Conservation (phyloP, 2,329 filamentous ascomycete species). For the Ophiostoma tasmaniense region DNA sequence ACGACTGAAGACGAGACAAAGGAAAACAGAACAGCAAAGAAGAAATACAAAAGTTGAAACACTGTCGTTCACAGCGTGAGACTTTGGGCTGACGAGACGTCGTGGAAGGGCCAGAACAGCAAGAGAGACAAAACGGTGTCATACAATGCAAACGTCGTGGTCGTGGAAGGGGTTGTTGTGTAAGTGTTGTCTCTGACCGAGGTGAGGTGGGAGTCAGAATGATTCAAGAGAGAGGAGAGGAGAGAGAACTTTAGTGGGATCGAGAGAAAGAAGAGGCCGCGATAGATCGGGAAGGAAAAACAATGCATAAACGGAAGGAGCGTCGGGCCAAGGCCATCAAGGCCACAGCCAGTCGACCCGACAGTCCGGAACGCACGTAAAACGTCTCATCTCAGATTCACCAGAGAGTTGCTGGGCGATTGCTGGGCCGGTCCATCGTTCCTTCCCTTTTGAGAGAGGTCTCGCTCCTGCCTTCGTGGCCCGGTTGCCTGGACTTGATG, state of each 20-base stretch:
- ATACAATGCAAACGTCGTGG: slow-evolving; percentile 4
- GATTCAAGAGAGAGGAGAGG: not conserved
- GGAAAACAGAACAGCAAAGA: not conserved
- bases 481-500: not conserved
- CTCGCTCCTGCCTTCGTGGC: not conserved
- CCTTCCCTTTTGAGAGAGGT: not conserved
- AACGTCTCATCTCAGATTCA: not conserved
- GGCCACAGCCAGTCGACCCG: not conserved
- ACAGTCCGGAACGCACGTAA: not conserved
- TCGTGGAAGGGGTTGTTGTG: not conserved
- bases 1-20: not conserved
- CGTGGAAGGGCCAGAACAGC: not conserved
- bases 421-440: not conserved
- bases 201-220: not conserved
- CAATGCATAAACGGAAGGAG: slow-evolving; percentile 2
- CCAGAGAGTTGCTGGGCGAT: slow-evolving; percentile 1
- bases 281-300: slow-evolving; percentile 6
- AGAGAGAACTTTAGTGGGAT: not conserved
- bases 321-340: not conserved
- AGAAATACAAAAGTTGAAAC: not conserved
- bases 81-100: not conserved
- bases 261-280: not conserved
- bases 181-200: not conserved
- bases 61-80: not conserved
- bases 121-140: not conserved